These are phyloP conservation scores for Pichia sp. DNA, from an alignment of 1,139 yeast species.

Conservation along the genomic window DNA sequence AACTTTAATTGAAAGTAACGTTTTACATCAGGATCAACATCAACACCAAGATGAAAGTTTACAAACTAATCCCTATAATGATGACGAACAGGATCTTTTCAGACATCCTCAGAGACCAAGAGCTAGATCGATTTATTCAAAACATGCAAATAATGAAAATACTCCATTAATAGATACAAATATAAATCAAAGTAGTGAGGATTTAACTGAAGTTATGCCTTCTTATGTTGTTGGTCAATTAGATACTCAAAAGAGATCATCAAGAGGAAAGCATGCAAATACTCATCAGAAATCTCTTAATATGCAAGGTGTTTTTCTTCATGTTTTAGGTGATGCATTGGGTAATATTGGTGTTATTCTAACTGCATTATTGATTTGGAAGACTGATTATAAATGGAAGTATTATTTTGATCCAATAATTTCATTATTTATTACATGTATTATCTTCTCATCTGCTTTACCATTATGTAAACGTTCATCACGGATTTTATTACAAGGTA, in stretches of 20 bases:
- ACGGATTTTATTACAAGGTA: slow-evolving; percentile 83
- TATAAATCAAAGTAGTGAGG: slow-evolving; percentile 18
- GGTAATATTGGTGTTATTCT: slow-evolving; percentile 92
- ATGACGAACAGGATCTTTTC: slow-evolving; percentile 12
- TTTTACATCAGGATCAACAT: no score
- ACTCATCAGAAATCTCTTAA: slow-evolving; percentile 55
- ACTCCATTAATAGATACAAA: slow-evolving; percentile 5
- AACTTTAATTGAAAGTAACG: not conserved
- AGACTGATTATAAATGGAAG: slow-evolving; percentile 83
- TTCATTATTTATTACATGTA: slow-evolving; percentile 76
- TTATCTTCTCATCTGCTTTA: slow-evolving; percentile 84
- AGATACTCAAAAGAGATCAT: slow-evolving; percentile 4
- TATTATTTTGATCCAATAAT: slow-evolving; percentile 81
- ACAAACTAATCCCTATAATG: not conserved
- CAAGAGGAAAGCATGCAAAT: slow-evolving; percentile 1
- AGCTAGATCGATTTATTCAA: slow-evolving; percentile 7
- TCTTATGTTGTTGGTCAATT: slow-evolving; percentile 26
- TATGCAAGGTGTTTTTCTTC: slow-evolving; percentile 95
- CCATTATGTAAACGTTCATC: slow-evolving; percentile 87
- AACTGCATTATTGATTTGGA: slow-evolving; percentile 90
- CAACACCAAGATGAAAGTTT: no score
- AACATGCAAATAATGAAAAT: slow-evolving; percentile 7
- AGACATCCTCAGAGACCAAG: slow-evolving; percentile 8
- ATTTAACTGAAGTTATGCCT: slow-evolving; percentile 30
- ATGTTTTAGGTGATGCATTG: slow-evolving; percentile 91